Percentiles rank a stretch among this genome's conserved stretches.
Conservation (phyloP, 345 rosid genomes). For the Noccaea bulbosa region DNA sequence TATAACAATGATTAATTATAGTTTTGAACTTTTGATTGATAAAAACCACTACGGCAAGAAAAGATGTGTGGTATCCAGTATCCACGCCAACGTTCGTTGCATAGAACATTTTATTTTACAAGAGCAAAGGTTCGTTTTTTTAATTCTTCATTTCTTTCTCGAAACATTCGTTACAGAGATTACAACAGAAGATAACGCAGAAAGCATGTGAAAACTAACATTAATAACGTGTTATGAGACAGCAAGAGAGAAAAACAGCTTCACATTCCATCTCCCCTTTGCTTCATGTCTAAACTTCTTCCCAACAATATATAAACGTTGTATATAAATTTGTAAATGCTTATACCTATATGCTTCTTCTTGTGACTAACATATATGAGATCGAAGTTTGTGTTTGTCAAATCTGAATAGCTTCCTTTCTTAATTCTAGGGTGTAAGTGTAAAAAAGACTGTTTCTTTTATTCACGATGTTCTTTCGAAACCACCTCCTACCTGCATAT, state of each 20-base stretch:
- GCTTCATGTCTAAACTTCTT: conserved; percentile 32
- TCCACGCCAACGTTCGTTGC: neutral
- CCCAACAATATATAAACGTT: conserved; percentile 11
- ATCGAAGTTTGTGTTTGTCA: conserved; percentile 10
- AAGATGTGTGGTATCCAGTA: no score
- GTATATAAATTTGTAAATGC: conserved; percentile 15
- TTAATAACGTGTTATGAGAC: conserved; percentile 10
- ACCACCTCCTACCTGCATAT: conserved; percentile 82
- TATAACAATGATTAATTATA: no score
- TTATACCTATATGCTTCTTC: conserved; percentile 26
- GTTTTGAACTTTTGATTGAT: no score
- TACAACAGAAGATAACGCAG: conserved; percentile 2
- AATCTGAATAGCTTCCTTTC: conserved; percentile 4
- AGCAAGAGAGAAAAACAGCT: neutral
- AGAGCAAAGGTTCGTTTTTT: neutral
- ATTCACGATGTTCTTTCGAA: conserved; percentile 59
- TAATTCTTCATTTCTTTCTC: neutral
- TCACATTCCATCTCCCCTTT: conserved; percentile 1
- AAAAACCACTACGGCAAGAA: no score
- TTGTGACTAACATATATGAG: conserved; percentile 8
- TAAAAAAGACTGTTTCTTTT: neutral
- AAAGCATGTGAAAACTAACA: conserved; percentile 18
- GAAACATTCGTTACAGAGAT: neutral
- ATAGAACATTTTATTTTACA: neutral
- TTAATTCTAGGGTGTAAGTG: conserved; percentile 7